phyloP scores from a whole-genome alignment of 441 rosid genomes.

The Populus hybrid region DNA sequence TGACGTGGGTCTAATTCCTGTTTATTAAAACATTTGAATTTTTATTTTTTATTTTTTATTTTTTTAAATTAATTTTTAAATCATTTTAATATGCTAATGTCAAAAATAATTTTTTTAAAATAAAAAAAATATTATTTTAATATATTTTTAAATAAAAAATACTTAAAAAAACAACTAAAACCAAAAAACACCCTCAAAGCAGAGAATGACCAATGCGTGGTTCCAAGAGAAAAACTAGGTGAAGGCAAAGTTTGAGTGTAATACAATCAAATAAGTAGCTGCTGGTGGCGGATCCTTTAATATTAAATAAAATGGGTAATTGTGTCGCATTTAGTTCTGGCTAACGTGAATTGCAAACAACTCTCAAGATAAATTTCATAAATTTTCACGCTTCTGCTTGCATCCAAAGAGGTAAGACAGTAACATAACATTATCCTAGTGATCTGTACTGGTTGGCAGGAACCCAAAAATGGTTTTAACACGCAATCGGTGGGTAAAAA shows the following conservation, averaged over 20 bases:
- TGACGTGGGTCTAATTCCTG: no score
- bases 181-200: no score
- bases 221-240: background rate
- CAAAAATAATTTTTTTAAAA: no score
- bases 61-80: no score
- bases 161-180: no score
- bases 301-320: background rate
- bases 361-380: background rate
- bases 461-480: background rate
- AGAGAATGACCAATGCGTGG: no score
- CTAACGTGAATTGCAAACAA: background rate
- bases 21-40: no score
- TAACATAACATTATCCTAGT: background rate
- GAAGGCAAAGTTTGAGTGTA: background rate
- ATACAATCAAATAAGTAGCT: background rate
- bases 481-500: background rate
- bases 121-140: no score
- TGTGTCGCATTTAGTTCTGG: background rate
- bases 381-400: background rate
- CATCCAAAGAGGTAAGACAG: background rate
- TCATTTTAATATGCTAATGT: fast-evolving
- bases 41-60: no score
- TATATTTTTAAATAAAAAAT: no score
- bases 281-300: background rate
- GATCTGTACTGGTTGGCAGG: background rate